Conservation (phyloP, 2,329 filamentous ascomycete species). For the Cladosporium sp. region DNA sequence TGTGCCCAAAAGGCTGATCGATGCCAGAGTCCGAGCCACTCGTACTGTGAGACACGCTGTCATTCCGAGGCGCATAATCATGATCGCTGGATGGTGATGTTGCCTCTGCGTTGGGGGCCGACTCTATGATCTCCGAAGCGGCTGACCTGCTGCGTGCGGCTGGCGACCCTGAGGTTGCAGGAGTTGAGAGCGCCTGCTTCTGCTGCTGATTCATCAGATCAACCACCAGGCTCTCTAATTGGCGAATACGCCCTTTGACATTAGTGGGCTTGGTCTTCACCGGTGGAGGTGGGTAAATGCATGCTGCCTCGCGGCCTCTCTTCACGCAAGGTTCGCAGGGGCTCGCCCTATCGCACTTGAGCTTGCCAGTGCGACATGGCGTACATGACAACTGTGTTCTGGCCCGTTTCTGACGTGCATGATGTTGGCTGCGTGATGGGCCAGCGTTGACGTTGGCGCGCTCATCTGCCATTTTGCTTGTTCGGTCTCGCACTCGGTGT, state of each 20-base stretch:
- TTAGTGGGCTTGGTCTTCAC: constrained; percentile 35
- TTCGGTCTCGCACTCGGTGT: not conserved
- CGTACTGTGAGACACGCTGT: not conserved
- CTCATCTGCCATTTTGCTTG: constrained; percentile 8
- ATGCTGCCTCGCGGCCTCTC: constrained; percentile 32
- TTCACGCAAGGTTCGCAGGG: constrained; percentile 43
- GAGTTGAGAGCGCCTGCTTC: constrained; percentile 6
- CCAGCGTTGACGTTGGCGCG: not conserved
- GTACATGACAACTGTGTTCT: constrained; percentile 40
- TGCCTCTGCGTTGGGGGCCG: constrained; percentile 22
- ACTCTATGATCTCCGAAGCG: not conserved
- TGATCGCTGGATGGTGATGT: constrained; percentile 35
- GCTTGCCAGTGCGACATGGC: constrained; percentile 38
- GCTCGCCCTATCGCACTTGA: constrained; percentile 38
- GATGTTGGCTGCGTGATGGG: constrained; percentile 18
- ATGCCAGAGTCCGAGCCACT: constrained; percentile 42
- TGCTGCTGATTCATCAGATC: constrained; percentile 39
- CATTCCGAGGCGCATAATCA: constrained; percentile 22
- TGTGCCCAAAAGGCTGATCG: constrained; percentile 71
- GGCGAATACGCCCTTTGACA: constrained; percentile 38
- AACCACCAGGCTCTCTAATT: constrained; percentile 38
- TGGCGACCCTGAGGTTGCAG: constrained; percentile 4
- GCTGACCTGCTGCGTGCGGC: not conserved
- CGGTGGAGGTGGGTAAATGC: constrained; percentile 36
- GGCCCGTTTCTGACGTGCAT: constrained; percentile 39